Conservation (phyloP, 345 rosid genomes). For the Syzygium grande region DNA sequence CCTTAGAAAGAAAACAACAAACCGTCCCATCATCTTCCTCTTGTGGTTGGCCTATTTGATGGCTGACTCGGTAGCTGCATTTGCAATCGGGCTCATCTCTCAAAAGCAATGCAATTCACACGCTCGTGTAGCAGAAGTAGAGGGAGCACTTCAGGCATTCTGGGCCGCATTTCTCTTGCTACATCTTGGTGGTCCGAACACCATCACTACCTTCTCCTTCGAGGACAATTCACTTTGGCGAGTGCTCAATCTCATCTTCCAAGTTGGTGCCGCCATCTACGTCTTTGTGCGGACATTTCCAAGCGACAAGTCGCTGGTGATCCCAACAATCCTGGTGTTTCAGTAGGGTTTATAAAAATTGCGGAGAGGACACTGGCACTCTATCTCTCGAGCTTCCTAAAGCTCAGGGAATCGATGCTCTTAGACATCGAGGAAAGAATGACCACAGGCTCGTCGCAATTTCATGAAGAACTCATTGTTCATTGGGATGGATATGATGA, state of each 20-base stretch:
- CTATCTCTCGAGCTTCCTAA: background rate
- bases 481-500: accelerated
- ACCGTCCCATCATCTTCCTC: accelerated
- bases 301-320: accelerated
- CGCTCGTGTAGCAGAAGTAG: background rate
- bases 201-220: background rate
- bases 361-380: background rate
- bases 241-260: background rate
- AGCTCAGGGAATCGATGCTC: background rate
- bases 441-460: accelerated
- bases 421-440: accelerated
- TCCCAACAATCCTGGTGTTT: background rate
- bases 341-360: background rate
- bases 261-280: accelerated
- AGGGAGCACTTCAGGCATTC: background rate
- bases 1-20: background rate
- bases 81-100: background rate
- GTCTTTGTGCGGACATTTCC: background rate
- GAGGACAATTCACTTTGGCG: background rate
- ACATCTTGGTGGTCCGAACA: background rate
- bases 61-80: background rate
- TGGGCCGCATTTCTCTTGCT: background rate
- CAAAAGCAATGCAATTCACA: background rate
- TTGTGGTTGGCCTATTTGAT: background rate
- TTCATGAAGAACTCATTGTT: background rate